Evolutionary conservation across 164 flowering plant species (phyloP).

Genomic region (Saururus chinensis): DNA sequence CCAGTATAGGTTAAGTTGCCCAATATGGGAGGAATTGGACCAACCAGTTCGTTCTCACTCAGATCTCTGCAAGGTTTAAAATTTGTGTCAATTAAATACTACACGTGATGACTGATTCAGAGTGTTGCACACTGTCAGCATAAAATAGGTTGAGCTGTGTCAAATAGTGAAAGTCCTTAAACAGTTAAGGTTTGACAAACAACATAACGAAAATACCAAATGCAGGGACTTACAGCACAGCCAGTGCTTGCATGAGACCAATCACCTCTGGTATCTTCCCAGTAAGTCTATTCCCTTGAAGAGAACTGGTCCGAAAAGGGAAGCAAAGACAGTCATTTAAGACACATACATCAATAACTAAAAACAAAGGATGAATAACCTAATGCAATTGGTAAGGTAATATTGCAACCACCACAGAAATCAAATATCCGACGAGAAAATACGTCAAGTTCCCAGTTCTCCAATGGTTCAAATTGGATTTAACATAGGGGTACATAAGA

Average conservation of each 20-base stretch:
- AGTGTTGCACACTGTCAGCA: not conserved
- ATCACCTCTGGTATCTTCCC: constrained; percentile 91
- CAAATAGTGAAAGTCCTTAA: not conserved
- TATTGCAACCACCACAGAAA: too few species aligned
- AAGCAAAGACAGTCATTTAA: not conserved
- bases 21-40: constrained; percentile 78
- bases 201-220: not conserved
- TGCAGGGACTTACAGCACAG: constrained; percentile 59
- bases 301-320: constrained; percentile 41
- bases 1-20: constrained; percentile 88
- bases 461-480: too few species aligned
- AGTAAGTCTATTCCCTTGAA: constrained; percentile 77
- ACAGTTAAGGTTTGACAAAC: not conserved
- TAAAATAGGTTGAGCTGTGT: not conserved
- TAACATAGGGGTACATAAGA: too few species aligned
- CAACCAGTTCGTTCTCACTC: constrained; percentile 81
- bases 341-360: not conserved
- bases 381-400: not conserved
- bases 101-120: not conserved
- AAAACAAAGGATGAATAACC: not conserved
- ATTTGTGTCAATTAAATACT: too few species aligned
- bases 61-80: constrained; percentile 43
- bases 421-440: too few species aligned
- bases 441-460: too few species aligned
- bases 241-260: constrained; percentile 98